These are phyloP conservation scores for Jacaranda copaia DNA, from an alignment of 257 asterid genomes.

Conservation along the genomic window DNA sequence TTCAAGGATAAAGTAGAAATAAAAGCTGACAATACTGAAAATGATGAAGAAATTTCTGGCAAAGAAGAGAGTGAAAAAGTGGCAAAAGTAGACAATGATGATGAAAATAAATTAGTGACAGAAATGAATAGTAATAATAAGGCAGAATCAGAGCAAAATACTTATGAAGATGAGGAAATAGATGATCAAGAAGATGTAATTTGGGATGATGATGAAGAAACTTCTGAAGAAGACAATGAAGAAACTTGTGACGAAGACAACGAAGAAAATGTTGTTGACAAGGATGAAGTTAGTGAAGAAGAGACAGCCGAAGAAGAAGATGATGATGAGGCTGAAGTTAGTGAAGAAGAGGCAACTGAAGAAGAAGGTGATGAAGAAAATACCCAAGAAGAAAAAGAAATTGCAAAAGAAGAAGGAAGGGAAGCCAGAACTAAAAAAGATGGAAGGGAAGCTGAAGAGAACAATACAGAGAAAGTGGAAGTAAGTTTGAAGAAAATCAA, in stretches of 20 bases:
- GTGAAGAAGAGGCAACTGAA: constrained; percentile 27
- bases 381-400: constrained; percentile 33
- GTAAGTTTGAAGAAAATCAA: constrained; percentile 47
- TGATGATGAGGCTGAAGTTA: constrained; percentile 33
- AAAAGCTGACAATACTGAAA: constrained; percentile 29
- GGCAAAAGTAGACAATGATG: constrained; percentile 25
- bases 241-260: constrained; percentile 37
- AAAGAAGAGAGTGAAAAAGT: constrained; percentile 37
- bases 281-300: constrained; percentile 45
- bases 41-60: constrained; percentile 22
- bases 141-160: constrained; percentile 29
- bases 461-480: constrained; percentile 47
- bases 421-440: constrained; percentile 30
- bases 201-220: constrained; percentile 42
- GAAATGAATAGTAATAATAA: constrained; percentile 35
- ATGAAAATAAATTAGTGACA: constrained; percentile 14
- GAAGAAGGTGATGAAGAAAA: constrained; percentile 33
- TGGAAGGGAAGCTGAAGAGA: constrained; percentile 34
- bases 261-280: constrained; percentile 42
- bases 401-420: constrained; percentile 22
- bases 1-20: constrained; percentile 31
- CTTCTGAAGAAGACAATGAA: constrained; percentile 40
- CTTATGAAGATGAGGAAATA: constrained; percentile 46
- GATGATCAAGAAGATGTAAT: constrained; percentile 34
- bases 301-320: constrained; percentile 38